Evolutionary conservation across 2,329 filamentous ascomycete species (phyloP).

Genomic region (Hymenoscyphus fraxineus): DNA sequence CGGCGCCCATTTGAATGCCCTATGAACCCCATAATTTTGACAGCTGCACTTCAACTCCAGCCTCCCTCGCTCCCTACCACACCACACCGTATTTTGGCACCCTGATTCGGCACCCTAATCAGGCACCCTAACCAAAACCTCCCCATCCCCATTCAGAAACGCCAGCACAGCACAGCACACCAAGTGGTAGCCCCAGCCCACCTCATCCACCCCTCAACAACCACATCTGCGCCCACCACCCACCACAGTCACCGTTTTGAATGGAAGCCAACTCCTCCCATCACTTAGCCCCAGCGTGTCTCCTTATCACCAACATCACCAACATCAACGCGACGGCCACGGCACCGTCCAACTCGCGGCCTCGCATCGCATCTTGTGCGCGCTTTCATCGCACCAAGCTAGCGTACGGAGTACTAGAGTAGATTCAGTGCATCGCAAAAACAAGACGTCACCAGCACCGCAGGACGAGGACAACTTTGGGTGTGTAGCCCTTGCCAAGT

Average conservation of each 20-base stretch:
- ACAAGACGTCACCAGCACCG: not conserved
- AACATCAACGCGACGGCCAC: not conserved
- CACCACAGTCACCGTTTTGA: not conserved
- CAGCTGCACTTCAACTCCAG: not conserved
- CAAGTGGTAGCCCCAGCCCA: not conserved
- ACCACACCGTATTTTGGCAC: not conserved
- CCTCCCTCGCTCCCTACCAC: not conserved
- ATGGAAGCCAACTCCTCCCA: not conserved
- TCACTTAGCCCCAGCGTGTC: not conserved
- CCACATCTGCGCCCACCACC: not conserved
- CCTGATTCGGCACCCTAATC: not conserved
- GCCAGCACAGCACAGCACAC: not conserved
- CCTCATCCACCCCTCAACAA: not conserved
- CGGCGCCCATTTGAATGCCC: not conserved
- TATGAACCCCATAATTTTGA: not conserved
- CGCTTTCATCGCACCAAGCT: not conserved
- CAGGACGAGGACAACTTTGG: not conserved
- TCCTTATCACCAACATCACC: not conserved
- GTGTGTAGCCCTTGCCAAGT: not conserved
- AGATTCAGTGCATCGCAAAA: not conserved
- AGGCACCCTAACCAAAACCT: not conserved
- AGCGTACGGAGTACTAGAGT: not conserved
- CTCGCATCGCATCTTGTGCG: not conserved
- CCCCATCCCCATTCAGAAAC: not conserved
- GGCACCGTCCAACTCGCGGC: not conserved